Evolutionary conservation across 345 rosid species (phyloP).

Genomic region (Erysimum cheiranthoides): DNA sequence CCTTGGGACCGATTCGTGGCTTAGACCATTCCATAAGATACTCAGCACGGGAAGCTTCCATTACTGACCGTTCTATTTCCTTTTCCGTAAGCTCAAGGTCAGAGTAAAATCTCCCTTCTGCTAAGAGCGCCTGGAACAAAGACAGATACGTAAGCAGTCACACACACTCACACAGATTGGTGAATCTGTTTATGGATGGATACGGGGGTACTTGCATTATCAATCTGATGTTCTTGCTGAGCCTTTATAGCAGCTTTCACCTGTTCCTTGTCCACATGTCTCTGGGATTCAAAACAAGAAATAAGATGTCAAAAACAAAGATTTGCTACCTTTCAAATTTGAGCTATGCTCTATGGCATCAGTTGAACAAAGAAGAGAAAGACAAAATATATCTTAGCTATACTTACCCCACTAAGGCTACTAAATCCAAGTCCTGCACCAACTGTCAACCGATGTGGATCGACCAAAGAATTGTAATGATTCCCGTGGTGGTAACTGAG

Average conservation of each 20-base stretch:
- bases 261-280: constrained; percentile 85
- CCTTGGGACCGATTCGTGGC: constrained; percentile 65
- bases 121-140: constrained; percentile 79
- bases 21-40: constrained; percentile 79
- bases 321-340: background rate
- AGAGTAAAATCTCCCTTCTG: constrained; percentile 80
- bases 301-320: background rate
- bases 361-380: constrained; percentile 5
- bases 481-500: constrained; percentile 95
- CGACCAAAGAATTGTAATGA: constrained; percentile 96
- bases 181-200: constrained; percentile 2
- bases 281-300: constrained; percentile 60
- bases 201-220: constrained; percentile 61
- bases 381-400: background rate
- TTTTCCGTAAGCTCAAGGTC: constrained; percentile 97
- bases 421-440: constrained; percentile 99
- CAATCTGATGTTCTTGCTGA: constrained; percentile 97
- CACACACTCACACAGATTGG: constrained; percentile 11
- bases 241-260: constrained; percentile 99
- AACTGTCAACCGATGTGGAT: constrained; percentile 81
- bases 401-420: constrained; percentile 88
- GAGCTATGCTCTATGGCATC: background rate
- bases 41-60: constrained; percentile 98
- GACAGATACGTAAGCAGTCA: constrained; percentile 18
- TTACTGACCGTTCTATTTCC: constrained; percentile 91